A percentile compares a stretch with the other conserved stretches of the same genome.
These are phyloP conservation scores for Vigna unguiculata DNA, from an alignment of 306 rosid genomes.

Conservation along the genomic window DNA sequence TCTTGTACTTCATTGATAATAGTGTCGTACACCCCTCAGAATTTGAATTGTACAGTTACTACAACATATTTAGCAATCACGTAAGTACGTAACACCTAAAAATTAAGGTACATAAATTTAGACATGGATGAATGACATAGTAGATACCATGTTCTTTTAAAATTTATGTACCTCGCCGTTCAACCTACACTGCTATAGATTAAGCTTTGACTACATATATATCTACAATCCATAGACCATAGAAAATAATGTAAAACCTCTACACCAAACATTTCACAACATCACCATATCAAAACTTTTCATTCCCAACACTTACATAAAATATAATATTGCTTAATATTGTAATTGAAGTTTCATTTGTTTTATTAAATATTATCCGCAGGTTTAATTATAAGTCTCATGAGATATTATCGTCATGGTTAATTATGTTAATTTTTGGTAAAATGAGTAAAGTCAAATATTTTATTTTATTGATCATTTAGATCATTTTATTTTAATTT, in stretches of 20 bases:
- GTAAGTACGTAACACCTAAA: background rate
- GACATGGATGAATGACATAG: background rate
- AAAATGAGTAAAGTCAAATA: too few relatives aligned
- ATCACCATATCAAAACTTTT: background rate
- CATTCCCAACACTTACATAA: too few relatives aligned
- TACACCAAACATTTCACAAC: too few relatives aligned
- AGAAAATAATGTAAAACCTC: background rate
- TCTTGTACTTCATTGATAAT: background rate
- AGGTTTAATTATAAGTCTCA: too few relatives aligned
- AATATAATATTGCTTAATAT: too few relatives aligned
- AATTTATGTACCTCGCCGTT: background rate
- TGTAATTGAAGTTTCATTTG: too few relatives aligned
- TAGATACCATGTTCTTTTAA: background rate
- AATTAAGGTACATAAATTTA: background rate
- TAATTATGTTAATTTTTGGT: too few relatives aligned
- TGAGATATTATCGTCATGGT: too few relatives aligned
- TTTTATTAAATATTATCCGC: too few relatives aligned
- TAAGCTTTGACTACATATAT: background rate
- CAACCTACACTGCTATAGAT: background rate
- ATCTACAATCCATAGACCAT: background rate
- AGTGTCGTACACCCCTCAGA: conserved; percentile 15
- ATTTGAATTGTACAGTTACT: background rate
- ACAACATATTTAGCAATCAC: background rate
- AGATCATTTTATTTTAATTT: too few relatives aligned
- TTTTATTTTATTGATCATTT: too few relatives aligned